Evolutionary conservation across 768 basidiomycete species (phyloP), one percentile per base, ranked within the genome.

Genomic region (Coprinopsis sp.): DNA sequence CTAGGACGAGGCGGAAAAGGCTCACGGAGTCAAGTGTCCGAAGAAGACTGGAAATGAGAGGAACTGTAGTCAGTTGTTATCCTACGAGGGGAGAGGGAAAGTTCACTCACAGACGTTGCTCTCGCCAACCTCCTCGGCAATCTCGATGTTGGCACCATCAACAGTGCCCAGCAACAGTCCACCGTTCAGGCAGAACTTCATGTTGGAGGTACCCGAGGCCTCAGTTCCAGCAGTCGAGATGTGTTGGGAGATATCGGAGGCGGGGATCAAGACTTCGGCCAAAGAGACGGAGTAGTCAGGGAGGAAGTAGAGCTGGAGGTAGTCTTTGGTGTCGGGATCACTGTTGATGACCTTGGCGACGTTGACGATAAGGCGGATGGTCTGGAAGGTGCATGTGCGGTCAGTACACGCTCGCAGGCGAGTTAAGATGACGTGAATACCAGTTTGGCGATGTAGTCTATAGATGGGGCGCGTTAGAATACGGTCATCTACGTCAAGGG

Each of bases 141-240:
- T 97, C 70, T 97, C 94, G 49, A 92, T 91, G 58, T 91, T 94
- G 16, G 95, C 95, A 45, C 95, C 95, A 66, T 99, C 91, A 48
- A 89, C 87, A 23, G 91, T 92, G 37, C 91, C 92, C 37, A 94
- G 65, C 12, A 97, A 70, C 38, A 97, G 69, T 18, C 91, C 93
- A 29, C 95, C 95, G 56, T 92, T 93, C 42, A 95, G 62, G 56
- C 87, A 88, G 67, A 97, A 91, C 65, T 87, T 88, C 85, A 89
- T 87, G 68, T 88, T 90, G 6, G 82, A 87, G 31, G 85, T 87
- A 27, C 83, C 85, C 1, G 80, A 82, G 10, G 87, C 85, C 61
- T 97, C 93, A 2, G 95, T 97, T 29, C 95, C 95, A 3, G 95
- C 96, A 12, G 95, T 98, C 19, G 90, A 93, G 65, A 99, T 97